Conservation (phyloP, 805 yeast genomes). For the Zygotorulaspora florentina region DNA sequence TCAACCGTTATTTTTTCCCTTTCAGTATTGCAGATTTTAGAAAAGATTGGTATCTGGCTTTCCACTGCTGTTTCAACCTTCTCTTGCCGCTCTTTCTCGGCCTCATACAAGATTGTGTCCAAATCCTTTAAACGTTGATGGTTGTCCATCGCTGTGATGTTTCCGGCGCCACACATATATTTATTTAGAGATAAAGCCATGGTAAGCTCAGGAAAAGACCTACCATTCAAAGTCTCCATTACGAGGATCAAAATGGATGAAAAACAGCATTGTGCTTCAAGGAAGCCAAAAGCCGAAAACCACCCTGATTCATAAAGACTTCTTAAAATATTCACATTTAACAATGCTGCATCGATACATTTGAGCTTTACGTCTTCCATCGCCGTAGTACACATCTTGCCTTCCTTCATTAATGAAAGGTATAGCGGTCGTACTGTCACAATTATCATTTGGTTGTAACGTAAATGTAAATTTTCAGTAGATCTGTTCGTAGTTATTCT, state of each 20-base stretch:
- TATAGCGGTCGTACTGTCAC: constrained; percentile 37
- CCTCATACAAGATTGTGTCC: constrained; percentile 12
- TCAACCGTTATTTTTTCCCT: not conserved
- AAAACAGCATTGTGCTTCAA: constrained; percentile 40
- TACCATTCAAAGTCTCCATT: constrained; percentile 21
- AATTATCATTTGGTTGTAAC: constrained; percentile 37
- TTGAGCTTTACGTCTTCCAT: constrained; percentile 28
- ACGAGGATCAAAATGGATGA: constrained; percentile 34
- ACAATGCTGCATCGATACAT: constrained; percentile 34
- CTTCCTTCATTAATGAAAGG: constrained; percentile 35
- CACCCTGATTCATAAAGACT: constrained; percentile 29
- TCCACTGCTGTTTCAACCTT: too few relatives aligned
- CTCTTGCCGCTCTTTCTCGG: constrained; percentile 1
- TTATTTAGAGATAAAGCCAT: constrained; percentile 25
- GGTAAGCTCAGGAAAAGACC: constrained; percentile 19
- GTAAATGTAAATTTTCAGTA: constrained; percentile 34
- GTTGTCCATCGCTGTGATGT: constrained; percentile 33
- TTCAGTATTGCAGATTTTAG: too few relatives aligned
- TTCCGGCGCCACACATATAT: constrained; percentile 30
- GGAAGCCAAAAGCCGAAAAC: constrained; percentile 38
- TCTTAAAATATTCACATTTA: constrained; percentile 31
- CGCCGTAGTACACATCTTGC: constrained; percentile 20
- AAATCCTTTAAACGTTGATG: constrained; percentile 28
- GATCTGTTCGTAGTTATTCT: constrained; percentile 23
- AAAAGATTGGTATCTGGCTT: too few relatives aligned